Base-by-base conservation (phyloP, 352 stramenopile species). In the Plasmopara viticola region DNA sequence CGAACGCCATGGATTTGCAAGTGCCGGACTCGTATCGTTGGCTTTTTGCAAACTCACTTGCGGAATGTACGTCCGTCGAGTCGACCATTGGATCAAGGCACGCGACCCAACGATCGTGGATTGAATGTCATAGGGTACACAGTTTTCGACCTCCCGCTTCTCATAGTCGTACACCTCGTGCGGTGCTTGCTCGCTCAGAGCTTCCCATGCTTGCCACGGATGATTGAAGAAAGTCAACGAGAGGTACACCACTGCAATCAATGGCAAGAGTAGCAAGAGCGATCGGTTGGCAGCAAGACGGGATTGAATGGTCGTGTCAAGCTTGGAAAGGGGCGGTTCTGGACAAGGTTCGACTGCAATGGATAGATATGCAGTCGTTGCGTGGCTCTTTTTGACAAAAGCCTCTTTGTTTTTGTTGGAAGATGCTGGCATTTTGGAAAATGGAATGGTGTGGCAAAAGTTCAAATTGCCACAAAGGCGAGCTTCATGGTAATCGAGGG, bases 91-190 rank as follows among this genome's bases (percentile, higher is more conserved):
- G 37, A 91, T 68, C 0, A 86, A 60, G 2, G 63, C 77, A n/a
- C 61, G 64, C 14, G 59, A 51, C 33, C 65, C 75, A 17, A 82
- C 41, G 8, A 78, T 58, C 46, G 74, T 85, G 33, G 80, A 91
- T 15, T 66, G 70, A 44, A 91, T 82, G 61, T 86, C 68, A 64
- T 84, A 84, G 9, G 80, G 80, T 48, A 88, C 74, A 52, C 80
- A 91, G 65, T 91, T 91, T 58, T 91, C 80, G 37, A 89, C 67
- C 54, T 87, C 74, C 50, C 71, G 73, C 68, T 88, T 84, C 35
- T 80, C 62, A 51, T 80, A 84, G 47, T 86, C 74, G 33, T 64
- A 58, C 29, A 68, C 58, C 37, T 70, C 70, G 8, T 80, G 72
- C 35, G 69, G 62, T 12, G 81, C 70, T 40, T 60, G 45, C 20